Conservation (phyloP, 1,284 basidiomycete genomes). For the Cryptococcus depauperatus region DNA sequence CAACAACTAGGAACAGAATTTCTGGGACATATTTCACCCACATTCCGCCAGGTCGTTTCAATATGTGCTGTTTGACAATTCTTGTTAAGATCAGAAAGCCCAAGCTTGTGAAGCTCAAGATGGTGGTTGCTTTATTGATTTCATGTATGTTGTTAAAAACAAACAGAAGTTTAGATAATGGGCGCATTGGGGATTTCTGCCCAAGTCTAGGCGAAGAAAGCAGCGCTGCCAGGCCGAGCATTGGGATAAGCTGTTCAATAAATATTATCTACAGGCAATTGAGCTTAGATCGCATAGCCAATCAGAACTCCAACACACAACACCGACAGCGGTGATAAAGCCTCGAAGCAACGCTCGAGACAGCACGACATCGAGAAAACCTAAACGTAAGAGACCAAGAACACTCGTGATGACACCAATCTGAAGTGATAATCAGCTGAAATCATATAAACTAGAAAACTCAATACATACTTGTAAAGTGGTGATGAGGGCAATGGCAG, state of each 20-base stretch:
- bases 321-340: slow-evolving; percentile 53
- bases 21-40: slow-evolving; percentile 74
- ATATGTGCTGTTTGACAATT: slow-evolving; percentile 49
- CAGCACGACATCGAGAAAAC: slow-evolving; percentile 92
- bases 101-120: slow-evolving; percentile 62
- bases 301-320: slow-evolving; percentile 22
- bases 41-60: slow-evolving; percentile 46
- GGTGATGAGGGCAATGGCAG: slow-evolving; percentile 59
- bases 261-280: slow-evolving; percentile 44
- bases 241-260: slow-evolving; percentile 55
- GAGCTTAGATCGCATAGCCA: slow-evolving; percentile 1
- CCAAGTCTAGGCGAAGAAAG: slow-evolving; percentile 54
- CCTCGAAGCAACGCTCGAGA: slow-evolving; percentile 74
- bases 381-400: slow-evolving; percentile 78
- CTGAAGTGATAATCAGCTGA: slow-evolving; percentile 41
- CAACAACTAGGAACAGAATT: slow-evolving; percentile 66
- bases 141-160: slow-evolving; percentile 59
- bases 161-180: slow-evolving; percentile 69
- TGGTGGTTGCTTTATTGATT: slow-evolving; percentile 58
- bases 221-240: slow-evolving; percentile 59
- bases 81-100: slow-evolving; percentile 55
- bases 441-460: not conserved
- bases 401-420: slow-evolving; percentile 79
- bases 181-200: slow-evolving; percentile 47
- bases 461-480: slow-evolving; percentile 62